Percentiles rank a stretch among this genome's conserved stretches.
phyloP scores from a whole-genome alignment of 2,329 filamentous ascomycete species.

The Simplicillium sp. region DNA sequence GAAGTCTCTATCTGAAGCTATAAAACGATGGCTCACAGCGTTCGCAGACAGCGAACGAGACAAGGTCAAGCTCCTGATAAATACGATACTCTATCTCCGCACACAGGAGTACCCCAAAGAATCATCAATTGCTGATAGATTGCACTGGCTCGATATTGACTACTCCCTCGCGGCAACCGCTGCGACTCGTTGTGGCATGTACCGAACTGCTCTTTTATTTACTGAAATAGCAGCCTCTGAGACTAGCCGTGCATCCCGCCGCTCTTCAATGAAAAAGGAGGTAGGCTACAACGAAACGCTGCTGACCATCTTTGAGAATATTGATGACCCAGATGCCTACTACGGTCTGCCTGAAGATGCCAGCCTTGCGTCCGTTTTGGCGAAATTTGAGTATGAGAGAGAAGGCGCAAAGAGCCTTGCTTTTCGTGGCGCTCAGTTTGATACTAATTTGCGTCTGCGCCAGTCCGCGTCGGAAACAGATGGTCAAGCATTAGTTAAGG shows the following conservation, averaged over 20 bases:
- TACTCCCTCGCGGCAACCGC: constrained; percentile 59
- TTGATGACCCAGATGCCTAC: constrained; percentile 93
- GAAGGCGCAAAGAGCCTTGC: constrained; percentile 80
- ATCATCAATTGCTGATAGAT: constrained; percentile 66
- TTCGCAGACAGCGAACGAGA: constrained; percentile 33
- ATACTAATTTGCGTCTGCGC: constrained; percentile 64
- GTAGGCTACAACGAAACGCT: constrained; percentile 58
- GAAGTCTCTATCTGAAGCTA: constrained; percentile 53
- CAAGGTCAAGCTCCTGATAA: constrained; percentile 65
- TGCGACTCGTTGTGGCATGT: constrained; percentile 72
- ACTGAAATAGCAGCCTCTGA: constrained; percentile 62
- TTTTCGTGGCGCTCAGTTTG: constrained; percentile 84
- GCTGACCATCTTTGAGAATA: constrained; percentile 76
- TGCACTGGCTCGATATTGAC: constrained; percentile 80
- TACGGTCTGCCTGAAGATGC: constrained; percentile 80
- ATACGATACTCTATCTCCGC: constrained; percentile 78
- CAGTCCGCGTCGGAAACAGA: constrained; percentile 49
- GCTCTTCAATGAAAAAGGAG: constrained; percentile 51
- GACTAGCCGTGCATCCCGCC: constrained; percentile 46
- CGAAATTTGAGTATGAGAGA: constrained; percentile 79
- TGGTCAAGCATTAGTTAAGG: constrained; percentile 61
- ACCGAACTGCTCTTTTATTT: constrained; percentile 77
- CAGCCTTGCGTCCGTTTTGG: constrained; percentile 67
- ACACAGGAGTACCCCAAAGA: constrained; percentile 70
- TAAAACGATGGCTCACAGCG: constrained; percentile 52